phyloP scores from a whole-genome alignment of 2,329 filamentous ascomycete genomes.

The Cadophora luteo-olivacea region DNA sequence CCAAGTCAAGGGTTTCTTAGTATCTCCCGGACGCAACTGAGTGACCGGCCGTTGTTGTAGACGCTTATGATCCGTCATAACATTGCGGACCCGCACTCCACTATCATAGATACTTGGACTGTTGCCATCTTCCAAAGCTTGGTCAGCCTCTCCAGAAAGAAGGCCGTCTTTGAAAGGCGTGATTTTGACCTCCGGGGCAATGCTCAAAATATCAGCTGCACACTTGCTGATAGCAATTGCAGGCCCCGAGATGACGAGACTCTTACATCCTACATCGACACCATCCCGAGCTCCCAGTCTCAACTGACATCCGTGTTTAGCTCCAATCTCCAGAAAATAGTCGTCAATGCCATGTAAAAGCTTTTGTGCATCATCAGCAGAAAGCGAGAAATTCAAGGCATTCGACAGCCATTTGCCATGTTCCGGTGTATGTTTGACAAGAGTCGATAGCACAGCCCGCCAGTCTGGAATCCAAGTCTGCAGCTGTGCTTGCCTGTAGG shows the following conservation, averaged over 20 bases:
- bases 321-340: conserved; percentile 34
- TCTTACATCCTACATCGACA: not conserved
- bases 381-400: conserved; percentile 31
- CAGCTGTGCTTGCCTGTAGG: conserved; percentile 15
- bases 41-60: not conserved
- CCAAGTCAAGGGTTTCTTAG: conserved; percentile 34
- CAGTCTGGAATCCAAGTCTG: conserved; percentile 34
- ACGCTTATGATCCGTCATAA: not conserved
- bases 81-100: not conserved
- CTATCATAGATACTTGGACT: not conserved
- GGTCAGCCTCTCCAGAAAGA: not conserved
- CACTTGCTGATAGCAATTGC: conserved; percentile 31
- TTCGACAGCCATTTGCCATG: conserved; percentile 34
- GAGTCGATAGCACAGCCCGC: conserved; percentile 31
- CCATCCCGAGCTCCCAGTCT: conserved; percentile 21
- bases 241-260: conserved; percentile 37
- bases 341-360: conserved; percentile 35
- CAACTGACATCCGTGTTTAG: conserved; percentile 34
- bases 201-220: conserved; percentile 30
- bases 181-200: conserved; percentile 27
- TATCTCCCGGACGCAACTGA: conserved; percentile 29
- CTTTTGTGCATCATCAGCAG: conserved; percentile 12
- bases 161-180: conserved; percentile 8
- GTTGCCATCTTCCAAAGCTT: not conserved
- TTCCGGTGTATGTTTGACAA: conserved; percentile 31